Evolutionary conservation across 768 basidiomycete species (phyloP).

Genomic region (Boletus rex-veris): DNA sequence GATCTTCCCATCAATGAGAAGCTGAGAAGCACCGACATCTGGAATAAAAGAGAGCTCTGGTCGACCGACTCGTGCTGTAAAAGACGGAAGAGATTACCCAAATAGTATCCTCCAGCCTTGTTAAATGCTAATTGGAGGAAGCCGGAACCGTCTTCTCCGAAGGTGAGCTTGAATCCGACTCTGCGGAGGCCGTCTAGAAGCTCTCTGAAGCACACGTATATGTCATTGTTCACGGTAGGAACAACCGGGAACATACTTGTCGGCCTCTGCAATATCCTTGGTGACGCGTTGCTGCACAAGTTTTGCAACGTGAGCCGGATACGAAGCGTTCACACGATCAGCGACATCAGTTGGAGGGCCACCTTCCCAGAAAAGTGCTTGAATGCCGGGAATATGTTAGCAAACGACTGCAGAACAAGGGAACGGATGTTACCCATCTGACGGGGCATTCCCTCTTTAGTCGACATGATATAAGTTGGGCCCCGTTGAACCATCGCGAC

Average conservation of each 20-base stretch:
- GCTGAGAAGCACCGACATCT: conserved; percentile 42
- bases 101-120: conserved; percentile 62
- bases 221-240: background rate
- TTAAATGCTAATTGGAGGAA: conserved; percentile 45
- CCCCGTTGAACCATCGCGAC: conserved; percentile 50
- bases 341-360: conserved; percentile 49
- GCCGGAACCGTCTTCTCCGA: conserved; percentile 51
- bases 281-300: conserved; percentile 36
- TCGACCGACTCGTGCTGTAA: background rate
- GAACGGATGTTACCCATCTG: conserved; percentile 9
- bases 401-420: conserved; percentile 13
- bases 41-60: background rate
- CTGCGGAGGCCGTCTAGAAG: conserved; percentile 53
- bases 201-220: conserved; percentile 30
- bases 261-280: conserved; percentile 48
- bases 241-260: conserved; percentile 40
- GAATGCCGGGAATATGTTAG: background rate
- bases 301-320: conserved; percentile 35
- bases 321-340: conserved; percentile 50
- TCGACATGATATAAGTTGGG: conserved; percentile 52
- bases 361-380: conserved; percentile 43
- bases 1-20: conserved; percentile 46
- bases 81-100: conserved; percentile 38
- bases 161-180: conserved; percentile 54
- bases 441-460: conserved; percentile 37